A percentile compares a stretch with the other conserved stretches of the same genome.
These are phyloP conservation scores for Penicillium nordicum DNA, from an alignment of 2,329 filamentous ascomycete species.

Conservation along the genomic window DNA sequence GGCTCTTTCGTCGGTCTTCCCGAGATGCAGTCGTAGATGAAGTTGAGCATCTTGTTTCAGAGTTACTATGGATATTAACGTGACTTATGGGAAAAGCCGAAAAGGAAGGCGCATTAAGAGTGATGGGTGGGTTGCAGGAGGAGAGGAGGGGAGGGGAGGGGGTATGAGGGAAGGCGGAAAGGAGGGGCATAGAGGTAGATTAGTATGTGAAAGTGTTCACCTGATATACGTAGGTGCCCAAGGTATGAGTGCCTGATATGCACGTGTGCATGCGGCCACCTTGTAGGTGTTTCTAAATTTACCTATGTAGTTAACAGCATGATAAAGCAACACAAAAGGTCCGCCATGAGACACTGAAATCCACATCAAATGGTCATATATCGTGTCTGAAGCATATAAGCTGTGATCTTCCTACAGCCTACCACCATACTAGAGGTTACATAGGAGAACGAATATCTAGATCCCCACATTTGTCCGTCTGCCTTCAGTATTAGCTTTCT, in stretches of 20 bases:
- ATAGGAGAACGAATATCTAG: conserved; percentile 12
- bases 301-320: background rate
- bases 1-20: background rate
- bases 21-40: background rate
- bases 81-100: too few species aligned
- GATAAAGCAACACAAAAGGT: background rate
- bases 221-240: too few species aligned
- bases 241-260: background rate
- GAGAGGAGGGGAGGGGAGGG: background rate
- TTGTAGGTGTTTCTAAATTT: background rate
- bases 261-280: background rate
- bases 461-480: conserved; percentile 37
- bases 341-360: background rate
- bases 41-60: background rate
- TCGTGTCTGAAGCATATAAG: background rate
- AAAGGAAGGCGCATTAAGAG: background rate
- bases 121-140: too few species aligned
- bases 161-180: background rate
- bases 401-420: background rate
- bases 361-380: conserved; percentile 3
- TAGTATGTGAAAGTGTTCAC: background rate
- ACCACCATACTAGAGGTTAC: background rate
- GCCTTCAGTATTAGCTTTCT: conserved; percentile 52
- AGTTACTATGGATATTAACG: background rate
- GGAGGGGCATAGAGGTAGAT: background rate